A percentile compares a stretch with the other conserved stretches of the same genome.
Evolutionary conservation across 2,329 filamentous ascomycete genomes (phyloP).

Genomic region (Colletotrichum horii): DNA sequence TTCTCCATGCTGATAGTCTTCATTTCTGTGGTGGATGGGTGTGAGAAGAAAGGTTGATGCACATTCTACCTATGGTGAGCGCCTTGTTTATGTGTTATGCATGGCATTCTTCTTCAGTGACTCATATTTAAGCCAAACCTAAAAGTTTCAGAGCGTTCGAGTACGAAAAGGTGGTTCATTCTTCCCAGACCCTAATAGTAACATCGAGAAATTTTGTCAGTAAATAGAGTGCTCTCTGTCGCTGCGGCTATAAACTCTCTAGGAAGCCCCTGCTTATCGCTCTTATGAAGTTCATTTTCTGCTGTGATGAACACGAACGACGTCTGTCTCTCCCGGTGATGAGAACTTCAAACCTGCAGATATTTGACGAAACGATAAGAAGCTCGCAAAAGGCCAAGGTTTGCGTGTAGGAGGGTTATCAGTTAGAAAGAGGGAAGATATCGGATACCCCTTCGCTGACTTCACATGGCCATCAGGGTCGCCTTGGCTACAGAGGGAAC

Average conservation of each 20-base stretch:
- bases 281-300: neutral
- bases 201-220: neutral
- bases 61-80: neutral
- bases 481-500: neutral
- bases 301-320: neutral
- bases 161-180: neutral
- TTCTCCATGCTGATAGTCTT: neutral
- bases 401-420: neutral
- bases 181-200: neutral
- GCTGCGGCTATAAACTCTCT: neutral
- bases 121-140: neutral
- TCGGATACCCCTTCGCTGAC: neutral
- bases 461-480: neutral
- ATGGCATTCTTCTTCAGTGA: neutral
- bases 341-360: neutral
- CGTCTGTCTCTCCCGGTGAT: neutral
- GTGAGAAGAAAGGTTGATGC: neutral
- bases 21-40: neutral
- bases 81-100: neutral
- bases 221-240: neutral
- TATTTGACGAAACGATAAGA: neutral
- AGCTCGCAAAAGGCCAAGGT: too few relatives aligned
- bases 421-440: neutral
- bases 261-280: neutral
- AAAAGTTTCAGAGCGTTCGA: neutral